Evolutionary conservation across 257 asterid species (phyloP), one percentile per base, ranked within the genome.

Genomic region (Rhazya stricta): DNA sequence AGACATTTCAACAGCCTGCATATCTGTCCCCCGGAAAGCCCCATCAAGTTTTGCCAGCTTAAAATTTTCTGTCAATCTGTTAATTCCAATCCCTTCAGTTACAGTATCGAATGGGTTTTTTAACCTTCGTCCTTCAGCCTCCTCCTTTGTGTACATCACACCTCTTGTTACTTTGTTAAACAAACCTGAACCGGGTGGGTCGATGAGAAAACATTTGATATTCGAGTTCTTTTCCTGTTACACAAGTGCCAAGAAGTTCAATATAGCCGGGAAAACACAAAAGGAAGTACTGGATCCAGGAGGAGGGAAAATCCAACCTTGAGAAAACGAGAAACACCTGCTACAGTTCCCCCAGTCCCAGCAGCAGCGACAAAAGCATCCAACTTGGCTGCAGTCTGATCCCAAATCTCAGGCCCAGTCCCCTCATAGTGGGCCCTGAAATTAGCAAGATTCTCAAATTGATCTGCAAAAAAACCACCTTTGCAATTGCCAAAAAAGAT

Each of bases 401-500:
- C 95, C 96, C 95, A 90, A 69, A 90, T 90, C 87, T 94, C 99
- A 45, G 97, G 97, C 77, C 97, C 99, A 9, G 99, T 94, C 57
- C 91, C 90, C 84, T 87, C 98, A 73, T 94, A 88, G 74, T 94
- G 98, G 69, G 98, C 94, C 85, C 96, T 85, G 81, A 76, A 94
- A 84, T 94, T 94, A 65, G 98, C 97, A 54, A 92, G 95, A 79
- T 92, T 94, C 81, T 94, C 98, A 57, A 94, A 94, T 81, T 92
- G 98, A 85, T 94, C 97, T 0, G 98, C 98, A 66, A 94, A 94
- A 77, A 88, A 94, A 57, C 98, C 98, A 82, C 97, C 98, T 78
- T 83, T 87, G 87, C 82, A 77, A 56, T 86, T 66, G 21, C 80
- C 54, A 4, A 78, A 39, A 78, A 79, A 79, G 23, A 67, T 65